Conservation (phyloP, 2,329 filamentous ascomycete genomes). For the Thermoascus crustaceus region DNA sequence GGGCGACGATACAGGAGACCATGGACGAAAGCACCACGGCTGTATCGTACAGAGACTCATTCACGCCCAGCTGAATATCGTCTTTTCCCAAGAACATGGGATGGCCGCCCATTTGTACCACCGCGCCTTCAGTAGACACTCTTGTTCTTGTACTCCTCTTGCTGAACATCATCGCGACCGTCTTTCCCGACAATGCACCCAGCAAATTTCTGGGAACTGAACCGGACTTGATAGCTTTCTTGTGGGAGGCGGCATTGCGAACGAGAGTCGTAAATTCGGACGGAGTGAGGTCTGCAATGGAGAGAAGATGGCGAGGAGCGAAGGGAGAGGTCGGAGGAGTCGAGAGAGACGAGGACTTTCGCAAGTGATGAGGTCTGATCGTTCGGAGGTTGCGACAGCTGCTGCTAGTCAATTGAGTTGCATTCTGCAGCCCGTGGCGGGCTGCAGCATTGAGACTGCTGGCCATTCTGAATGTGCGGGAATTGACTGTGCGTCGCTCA, state of each 20-base stretch:
- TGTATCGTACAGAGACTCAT: constrained; percentile 92
- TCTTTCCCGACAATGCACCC: constrained; percentile 61
- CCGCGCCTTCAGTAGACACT: constrained; percentile 85
- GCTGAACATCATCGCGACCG: constrained; percentile 92
- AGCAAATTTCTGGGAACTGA: constrained; percentile 52
- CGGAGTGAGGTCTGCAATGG: constrained; percentile 76
- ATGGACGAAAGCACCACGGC: constrained; percentile 89
- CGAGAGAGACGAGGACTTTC: constrained; percentile 28
- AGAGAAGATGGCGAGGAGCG: constrained; percentile 77
- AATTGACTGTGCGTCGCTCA: no score
- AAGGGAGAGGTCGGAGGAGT: constrained; percentile 46
- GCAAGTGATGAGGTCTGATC: constrained; percentile 21
- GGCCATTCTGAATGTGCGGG: constrained; percentile 5
- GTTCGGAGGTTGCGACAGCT: constrained; percentile 18
- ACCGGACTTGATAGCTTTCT: constrained; percentile 65
- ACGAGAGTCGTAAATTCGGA: constrained; percentile 74
- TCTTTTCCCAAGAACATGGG: constrained; percentile 95
- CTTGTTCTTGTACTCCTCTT: constrained; percentile 91
- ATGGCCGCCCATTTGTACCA: constrained; percentile 80
- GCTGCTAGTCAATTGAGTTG: constrained; percentile 17
- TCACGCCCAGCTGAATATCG: constrained; percentile 91
- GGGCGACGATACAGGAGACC: constrained; percentile 74
- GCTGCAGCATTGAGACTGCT: constrained; percentile 7
- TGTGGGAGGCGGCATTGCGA: constrained; percentile 70
- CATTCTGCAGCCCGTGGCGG: constrained; percentile 7